Evolutionary conservation across 176 grass and related monocot species (phyloP).

Genomic region (Cenchrus americanus): DNA sequence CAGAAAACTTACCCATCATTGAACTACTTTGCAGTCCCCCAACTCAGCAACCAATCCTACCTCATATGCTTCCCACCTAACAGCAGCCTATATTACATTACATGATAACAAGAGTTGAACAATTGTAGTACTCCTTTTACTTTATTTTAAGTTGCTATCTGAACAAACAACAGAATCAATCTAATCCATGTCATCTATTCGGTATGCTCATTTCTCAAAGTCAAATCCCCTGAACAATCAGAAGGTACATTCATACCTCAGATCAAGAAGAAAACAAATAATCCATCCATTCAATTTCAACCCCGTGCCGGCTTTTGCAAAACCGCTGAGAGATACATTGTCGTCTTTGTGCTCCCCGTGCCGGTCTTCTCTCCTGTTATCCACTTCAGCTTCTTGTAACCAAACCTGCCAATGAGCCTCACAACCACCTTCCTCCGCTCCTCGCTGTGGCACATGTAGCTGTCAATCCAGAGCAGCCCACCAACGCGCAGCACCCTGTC

Average conservation of each 20-base stretch:
- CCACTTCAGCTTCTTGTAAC: constrained; percentile 94
- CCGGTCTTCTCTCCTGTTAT: constrained; percentile 63
- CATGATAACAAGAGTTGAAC: constrained; percentile 28
- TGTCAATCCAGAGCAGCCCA: constrained; percentile 93
- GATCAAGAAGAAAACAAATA: constrained; percentile 19
- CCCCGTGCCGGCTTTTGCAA: constrained; percentile 67
- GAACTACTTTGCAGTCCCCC: constrained; percentile 22
- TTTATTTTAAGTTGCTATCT: constrained; percentile 32
- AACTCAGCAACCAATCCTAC: constrained; percentile 15
- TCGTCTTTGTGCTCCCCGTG: not conserved
- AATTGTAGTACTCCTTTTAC: constrained; percentile 20
- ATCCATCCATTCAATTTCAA: constrained; percentile 32
- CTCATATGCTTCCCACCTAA: constrained; percentile 16
- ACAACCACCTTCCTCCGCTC: constrained; percentile 60
- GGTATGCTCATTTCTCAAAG: not conserved
- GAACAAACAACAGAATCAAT: constrained; percentile 44
- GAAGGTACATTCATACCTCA: constrained; percentile 12
- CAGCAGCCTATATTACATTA: not conserved
- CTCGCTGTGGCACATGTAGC: constrained; percentile 70
- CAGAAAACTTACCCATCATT: constrained; percentile 19
- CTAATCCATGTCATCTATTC: constrained; percentile 34
- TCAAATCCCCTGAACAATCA: constrained; percentile 30
- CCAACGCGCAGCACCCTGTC: constrained; percentile 68
- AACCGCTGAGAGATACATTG: constrained; percentile 67
- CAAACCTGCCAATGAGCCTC: constrained; percentile 74